Base-by-base conservation (phyloP, 768 basidiomycete species). In the Boletus patriciae region DNA sequence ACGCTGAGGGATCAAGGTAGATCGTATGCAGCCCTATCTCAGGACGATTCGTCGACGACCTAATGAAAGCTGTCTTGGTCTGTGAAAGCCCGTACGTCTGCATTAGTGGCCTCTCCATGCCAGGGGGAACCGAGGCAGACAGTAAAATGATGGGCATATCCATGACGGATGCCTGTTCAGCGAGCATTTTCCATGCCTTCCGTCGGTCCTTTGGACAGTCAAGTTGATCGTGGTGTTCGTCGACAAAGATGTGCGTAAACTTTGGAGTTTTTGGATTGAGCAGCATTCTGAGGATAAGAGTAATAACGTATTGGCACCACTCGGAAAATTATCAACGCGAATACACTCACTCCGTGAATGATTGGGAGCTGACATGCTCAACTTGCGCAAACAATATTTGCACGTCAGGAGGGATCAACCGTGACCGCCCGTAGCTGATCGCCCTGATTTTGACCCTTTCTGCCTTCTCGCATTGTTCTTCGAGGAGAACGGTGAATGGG, bases 361-460 rank as follows among this genome's bases (percentile, higher is more conserved):
- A 19, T 2, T 23, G 6, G 10, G 16, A n/a, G 15, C 15, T n/a
- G 6, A 54, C 13, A 6, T 61, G 52, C 13, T 61, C 60, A 0
- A 61, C 60, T 18, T 61, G 56, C 7, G 54, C 18, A 16, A 61
- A 58, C 13, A 61, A 12, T 10, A 61, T 23, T 21, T 61, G 60
- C 2, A 25, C 31, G 0, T 48, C 57, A 0, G 9, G 2, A 2
- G 60, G 50, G 1, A 54, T n/a, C 10, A 2, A 4, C 25, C n/a
- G 6, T 0, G 27, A 25, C 7, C 0, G 21, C 6, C 21, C 10
- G 2, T 5, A 61, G 19, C 45, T 48, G 15, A 23, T 3, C 0
- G 15, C 45, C 7, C 16, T 19, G 9, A 61, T 23, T 2, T 19
- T 13, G 1, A 46, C 57, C 2, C 2, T 6, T 4, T 29, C 0